phyloP scores from a whole-genome alignment of 192 early-diverging fungal species.

The Endogone sp. region DNA sequence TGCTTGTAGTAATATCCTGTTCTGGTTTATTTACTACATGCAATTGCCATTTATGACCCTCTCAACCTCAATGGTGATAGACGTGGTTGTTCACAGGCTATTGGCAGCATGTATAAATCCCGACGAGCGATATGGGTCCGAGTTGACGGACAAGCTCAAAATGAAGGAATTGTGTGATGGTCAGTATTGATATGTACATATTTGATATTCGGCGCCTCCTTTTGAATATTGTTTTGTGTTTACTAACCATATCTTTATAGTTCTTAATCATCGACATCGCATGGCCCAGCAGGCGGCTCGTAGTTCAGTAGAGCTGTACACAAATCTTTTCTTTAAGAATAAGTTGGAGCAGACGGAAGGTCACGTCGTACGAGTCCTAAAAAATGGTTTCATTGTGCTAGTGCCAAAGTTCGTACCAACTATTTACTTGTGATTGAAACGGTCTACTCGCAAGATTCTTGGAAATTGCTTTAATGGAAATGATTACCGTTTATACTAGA shows the following conservation, averaged over 20 bases:
- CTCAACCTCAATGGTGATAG: conserved; percentile 39
- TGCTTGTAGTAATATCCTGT: no score
- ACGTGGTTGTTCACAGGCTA: not conserved
- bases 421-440: not conserved
- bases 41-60: no score
- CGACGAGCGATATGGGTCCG: conserved; percentile 50
- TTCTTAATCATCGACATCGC: conserved; percentile 88
- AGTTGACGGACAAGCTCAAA: conserved; percentile 77
- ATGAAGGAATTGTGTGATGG: conserved; percentile 82
- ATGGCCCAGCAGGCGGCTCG: conserved; percentile 95
- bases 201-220: no score
- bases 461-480: not conserved
- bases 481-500: conserved; percentile 7
- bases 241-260: conserved; percentile 20
- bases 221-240: not conserved
- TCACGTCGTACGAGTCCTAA: conserved; percentile 86
- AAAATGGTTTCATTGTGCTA: conserved; percentile 93
- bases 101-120: conserved; percentile 32
- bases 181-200: conserved; percentile 26
- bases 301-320: conserved; percentile 95
- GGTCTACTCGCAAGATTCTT: no score
- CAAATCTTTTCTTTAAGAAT: conserved; percentile 93
- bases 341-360: conserved; percentile 84
- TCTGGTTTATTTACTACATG: no score
- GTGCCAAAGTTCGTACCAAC: conserved; percentile 62